Evolutionary conservation across 2,329 filamentous ascomycete species (phyloP), one percentile per base, ranked within the genome.

Genomic region (Neopestalotiopsis rosae): DNA sequence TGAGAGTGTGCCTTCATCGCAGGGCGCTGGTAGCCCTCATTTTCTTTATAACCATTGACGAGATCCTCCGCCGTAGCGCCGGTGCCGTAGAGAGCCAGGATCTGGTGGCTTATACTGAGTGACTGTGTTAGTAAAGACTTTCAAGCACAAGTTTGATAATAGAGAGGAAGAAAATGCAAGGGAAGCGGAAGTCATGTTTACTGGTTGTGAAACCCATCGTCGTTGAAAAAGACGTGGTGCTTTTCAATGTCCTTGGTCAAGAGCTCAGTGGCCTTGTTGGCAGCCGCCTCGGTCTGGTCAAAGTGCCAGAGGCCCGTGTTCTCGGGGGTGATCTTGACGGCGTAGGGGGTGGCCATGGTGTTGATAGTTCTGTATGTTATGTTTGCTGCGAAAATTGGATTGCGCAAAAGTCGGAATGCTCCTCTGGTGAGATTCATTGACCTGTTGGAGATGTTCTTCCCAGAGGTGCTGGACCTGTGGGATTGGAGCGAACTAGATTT

Each of bases 191-290:
- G 34, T 10, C 2, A 10, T 20, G 69, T 78, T 75, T 81, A 86
- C 93, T 97, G 94, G 78, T 97, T 93, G 76, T 98, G 95, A 71
- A 92, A 97, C 0, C 92, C 91, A 1, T 79, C 76, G 0, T 86
- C 70, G 70, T 96, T 97, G 85, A 94, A 97, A 81, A 91, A 97
- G 69, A 94, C 91, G 76, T 97, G 92, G 74, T 94, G 89, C 42
- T 81, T 81, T 81, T 90, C 88, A 72, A 96, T 86, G 75, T 97
- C 94, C 68, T 90, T 83, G 77, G 97, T 93, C 20, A 98, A 81
- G 4, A 97, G 80, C 71, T 92, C 84, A 3, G 90, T 91, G 0
- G 88, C 85, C 69, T 84, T 90, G 52, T 83, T 81, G 0, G 94
- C 92, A 0, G 90, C 86, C 42, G 89, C 89, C 2, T 87, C 80